Evolutionary conservation across 345 rosid genomes (phyloP).

Genomic region (Hirschfeldia incana): DNA sequence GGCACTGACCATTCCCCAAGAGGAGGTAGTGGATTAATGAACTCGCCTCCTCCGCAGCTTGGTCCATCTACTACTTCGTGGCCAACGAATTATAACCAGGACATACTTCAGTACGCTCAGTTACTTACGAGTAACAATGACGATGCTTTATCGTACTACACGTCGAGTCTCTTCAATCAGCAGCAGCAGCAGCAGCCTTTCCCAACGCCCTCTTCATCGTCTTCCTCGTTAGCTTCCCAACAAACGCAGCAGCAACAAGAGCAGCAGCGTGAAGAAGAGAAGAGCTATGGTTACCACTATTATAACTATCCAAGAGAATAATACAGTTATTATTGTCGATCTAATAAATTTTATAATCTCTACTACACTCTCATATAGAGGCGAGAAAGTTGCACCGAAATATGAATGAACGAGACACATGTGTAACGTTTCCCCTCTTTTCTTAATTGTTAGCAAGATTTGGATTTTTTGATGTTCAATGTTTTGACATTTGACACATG

Average conservation of each 20-base stretch:
- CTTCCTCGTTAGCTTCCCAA: constrained; percentile 34
- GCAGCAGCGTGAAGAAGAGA: not conserved
- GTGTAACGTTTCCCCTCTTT: not conserved
- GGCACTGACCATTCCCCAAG: not conserved
- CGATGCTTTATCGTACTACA: constrained; percentile 53
- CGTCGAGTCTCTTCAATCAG: constrained; percentile 56
- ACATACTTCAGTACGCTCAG: constrained; percentile 73
- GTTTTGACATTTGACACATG: not conserved
- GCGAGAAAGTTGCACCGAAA: not conserved
- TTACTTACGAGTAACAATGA: constrained; percentile 70
- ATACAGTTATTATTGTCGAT: not conserved
- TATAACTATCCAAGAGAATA: not conserved
- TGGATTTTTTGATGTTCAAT: not conserved
- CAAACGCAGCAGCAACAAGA: not conserved
- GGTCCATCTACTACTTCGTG: constrained; percentile 32
- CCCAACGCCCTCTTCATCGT: constrained; percentile 43
- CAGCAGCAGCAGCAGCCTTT: constrained; percentile 42
- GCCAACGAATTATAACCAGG: constrained; percentile 52
- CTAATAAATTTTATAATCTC: not conserved
- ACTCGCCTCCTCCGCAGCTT: constrained; percentile 12
- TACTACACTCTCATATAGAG: not conserved
- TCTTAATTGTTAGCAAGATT: not conserved
- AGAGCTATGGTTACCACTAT: not conserved
- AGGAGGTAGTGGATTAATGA: constrained; percentile 18
- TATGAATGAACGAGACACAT: not conserved